phyloP scores from a whole-genome alignment of 371 early-diverging fungal genomes.

The Capillidium heterosporum region DNA sequence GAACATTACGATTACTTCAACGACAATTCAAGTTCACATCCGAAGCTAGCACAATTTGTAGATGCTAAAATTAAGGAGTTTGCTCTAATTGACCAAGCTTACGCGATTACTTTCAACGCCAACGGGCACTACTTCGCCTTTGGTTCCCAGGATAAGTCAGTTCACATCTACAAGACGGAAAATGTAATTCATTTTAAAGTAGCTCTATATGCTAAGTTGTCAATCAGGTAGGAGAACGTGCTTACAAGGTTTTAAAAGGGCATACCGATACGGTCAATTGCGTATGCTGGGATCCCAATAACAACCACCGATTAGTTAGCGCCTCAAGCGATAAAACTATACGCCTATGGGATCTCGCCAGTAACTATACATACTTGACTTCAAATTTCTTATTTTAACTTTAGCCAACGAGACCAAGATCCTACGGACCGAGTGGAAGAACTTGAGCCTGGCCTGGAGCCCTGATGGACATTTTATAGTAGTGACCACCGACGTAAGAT shows the following conservation, averaged over 20 bases:
- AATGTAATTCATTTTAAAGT: not conserved
- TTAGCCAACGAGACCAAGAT: conserved; percentile 39
- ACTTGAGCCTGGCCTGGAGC: conserved; percentile 74
- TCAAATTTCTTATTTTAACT: conserved; percentile 7
- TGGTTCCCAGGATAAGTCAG: conserved; percentile 47
- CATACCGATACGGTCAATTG: conserved; percentile 76
- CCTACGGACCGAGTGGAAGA: conserved; percentile 56
- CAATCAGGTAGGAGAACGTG: not conserved
- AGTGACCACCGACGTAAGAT: conserved; percentile 54
- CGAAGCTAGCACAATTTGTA: too few species aligned
- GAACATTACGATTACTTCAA: too few species aligned
- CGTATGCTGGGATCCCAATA: conserved; percentile 67
- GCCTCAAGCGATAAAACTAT: conserved; percentile 95
- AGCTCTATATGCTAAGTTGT: not conserved
- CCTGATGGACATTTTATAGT: conserved; percentile 61
- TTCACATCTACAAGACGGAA: conserved; percentile 44
- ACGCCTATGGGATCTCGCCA: conserved; percentile 73
- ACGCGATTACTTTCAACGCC: conserved; percentile 44
- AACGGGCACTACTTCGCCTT: conserved; percentile 42
- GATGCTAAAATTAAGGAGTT: too few species aligned
- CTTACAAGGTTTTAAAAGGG: conserved; percentile 26
- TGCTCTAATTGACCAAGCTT: conserved; percentile 36
- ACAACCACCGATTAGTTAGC: conserved; percentile 82
- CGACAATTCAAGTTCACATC: too few species aligned
- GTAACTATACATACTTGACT: not conserved